phyloP scores from a whole-genome alignment of 495 filamentous ascomycete genomes.

The Aspergillus baeticus region DNA sequence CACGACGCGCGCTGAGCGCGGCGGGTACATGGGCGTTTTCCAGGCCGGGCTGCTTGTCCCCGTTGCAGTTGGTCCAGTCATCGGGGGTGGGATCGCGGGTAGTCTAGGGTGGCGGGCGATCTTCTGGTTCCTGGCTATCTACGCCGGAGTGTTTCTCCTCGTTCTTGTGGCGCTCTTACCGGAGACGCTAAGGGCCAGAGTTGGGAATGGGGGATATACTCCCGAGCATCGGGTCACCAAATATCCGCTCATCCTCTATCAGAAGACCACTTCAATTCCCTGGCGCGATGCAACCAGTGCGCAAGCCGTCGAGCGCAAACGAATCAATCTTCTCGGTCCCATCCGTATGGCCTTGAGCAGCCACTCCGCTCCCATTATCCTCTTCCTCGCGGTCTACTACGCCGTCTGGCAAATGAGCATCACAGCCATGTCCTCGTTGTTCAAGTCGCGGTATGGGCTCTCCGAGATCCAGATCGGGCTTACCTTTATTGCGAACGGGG shows the following conservation, averaged over 20 bases:
- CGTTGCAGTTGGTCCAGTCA: constrained; percentile 51
- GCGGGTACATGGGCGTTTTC: constrained; percentile 56
- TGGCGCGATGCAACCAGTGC: constrained; percentile 5
- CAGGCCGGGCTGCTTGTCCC: constrained; percentile 48
- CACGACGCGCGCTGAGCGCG: constrained; percentile 50
- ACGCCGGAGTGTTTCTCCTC: constrained; percentile 43
- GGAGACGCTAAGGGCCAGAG: constrained; percentile 53
- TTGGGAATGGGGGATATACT: constrained; percentile 51
- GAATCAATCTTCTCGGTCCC: constrained; percentile 25
- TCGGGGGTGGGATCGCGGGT: constrained; percentile 53
- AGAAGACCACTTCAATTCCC: constrained; percentile 26
- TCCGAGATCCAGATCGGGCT: constrained; percentile 48
- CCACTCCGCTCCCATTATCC: constrained; percentile 42
- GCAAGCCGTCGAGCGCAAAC: neutral
- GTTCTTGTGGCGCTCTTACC: constrained; percentile 45
- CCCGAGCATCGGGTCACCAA: constrained; percentile 11
- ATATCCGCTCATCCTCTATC: constrained; percentile 37
- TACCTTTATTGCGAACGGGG: constrained; percentile 51
- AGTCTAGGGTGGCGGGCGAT: constrained; percentile 55
- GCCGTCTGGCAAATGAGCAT: constrained; percentile 58
- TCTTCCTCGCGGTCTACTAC: constrained; percentile 52
- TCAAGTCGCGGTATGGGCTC: constrained; percentile 40
- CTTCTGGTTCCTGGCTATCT: constrained; percentile 57
- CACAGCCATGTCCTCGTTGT: constrained; percentile 52
- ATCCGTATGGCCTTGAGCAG: constrained; percentile 47